These are phyloP conservation scores for Coemansia nantahalensis DNA, from an alignment of 192 early-diverging fungal genomes.

Conservation along the genomic window DNA sequence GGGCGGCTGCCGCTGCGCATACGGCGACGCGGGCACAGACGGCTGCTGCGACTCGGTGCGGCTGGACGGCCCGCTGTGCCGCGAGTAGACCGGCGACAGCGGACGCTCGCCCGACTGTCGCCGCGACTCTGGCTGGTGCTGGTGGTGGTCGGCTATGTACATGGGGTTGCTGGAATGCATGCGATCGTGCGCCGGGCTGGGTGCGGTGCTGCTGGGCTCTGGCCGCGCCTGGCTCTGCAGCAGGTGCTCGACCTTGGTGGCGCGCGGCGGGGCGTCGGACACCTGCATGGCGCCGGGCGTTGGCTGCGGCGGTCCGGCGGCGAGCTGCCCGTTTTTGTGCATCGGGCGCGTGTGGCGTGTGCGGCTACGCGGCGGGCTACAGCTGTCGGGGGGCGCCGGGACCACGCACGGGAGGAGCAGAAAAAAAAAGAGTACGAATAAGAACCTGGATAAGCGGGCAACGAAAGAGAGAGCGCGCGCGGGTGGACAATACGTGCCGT, in stretches of 20 bases:
- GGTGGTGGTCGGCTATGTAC: conserved; percentile 11
- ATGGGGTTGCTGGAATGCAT: conserved; percentile 15
- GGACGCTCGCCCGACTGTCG: conserved; percentile 4
- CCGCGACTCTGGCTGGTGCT: conserved; percentile 2
- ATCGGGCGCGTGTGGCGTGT: too few relatives aligned
- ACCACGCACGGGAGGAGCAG: not conserved
- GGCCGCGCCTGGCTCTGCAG: conserved; percentile 14
- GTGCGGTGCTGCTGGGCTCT: not conserved
- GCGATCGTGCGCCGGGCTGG: conserved; percentile 9
- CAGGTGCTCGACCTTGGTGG: conserved; percentile 25
- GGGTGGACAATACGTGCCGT: too few relatives aligned
- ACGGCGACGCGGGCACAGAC: conserved; percentile 13
- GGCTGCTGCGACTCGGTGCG: conserved; percentile 4
- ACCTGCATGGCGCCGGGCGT: not conserved
- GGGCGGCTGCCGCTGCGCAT: conserved; percentile 2
- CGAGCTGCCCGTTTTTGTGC: conserved; percentile 49
- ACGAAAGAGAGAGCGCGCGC: too few relatives aligned
- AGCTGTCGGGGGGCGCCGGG: not conserved
- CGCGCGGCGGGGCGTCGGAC: conserved; percentile 11
- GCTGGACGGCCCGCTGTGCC: conserved; percentile 2
- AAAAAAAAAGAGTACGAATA: not conserved
- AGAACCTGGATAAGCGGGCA: too few relatives aligned
- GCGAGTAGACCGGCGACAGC: not conserved
- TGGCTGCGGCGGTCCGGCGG: conserved; percentile 19
- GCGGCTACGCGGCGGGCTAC: conserved; percentile 4